Conservation (phyloP, 371 early-diverging fungal genomes). For the Amoeboaphelidium protococcarum region DNA sequence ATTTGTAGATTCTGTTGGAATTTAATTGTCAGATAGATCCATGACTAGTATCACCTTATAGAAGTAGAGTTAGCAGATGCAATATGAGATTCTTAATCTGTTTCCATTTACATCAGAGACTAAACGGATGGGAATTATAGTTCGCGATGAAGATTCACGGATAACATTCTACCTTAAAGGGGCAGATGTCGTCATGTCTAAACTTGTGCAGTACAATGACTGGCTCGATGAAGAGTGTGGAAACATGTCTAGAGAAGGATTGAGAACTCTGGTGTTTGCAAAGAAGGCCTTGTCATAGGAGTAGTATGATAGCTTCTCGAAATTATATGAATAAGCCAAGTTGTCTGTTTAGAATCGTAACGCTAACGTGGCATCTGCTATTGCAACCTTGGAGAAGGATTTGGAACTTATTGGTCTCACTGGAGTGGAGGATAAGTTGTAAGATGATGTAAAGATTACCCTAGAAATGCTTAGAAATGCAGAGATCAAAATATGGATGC, state of each 20-base stretch:
- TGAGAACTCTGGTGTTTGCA: constrained; percentile 91
- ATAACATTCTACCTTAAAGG: constrained; percentile 84
- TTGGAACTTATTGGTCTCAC: constrained; percentile 87
- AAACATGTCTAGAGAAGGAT: constrained; percentile 96
- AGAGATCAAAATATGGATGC: constrained; percentile 96
- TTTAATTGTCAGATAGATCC: constrained; percentile 50
- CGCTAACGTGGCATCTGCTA: constrained; percentile 29
- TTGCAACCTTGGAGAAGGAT: constrained; percentile 70
- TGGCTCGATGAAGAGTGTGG: constrained; percentile 96
- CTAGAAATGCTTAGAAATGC: constrained; percentile 84
- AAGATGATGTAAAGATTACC: constrained; percentile 78
- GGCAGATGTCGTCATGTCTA: constrained; percentile 88
- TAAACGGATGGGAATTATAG: constrained; percentile 97
- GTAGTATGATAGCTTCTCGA: constrained; percentile 34
- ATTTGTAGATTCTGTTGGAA: constrained; percentile 76
- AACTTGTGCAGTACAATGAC: constrained; percentile 76
- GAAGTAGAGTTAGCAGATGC: too few relatives aligned
- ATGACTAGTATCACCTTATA: constrained; percentile 36
- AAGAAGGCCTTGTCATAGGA: constrained; percentile 53
- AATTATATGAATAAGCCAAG: constrained; percentile 36
- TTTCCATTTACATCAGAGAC: constrained; percentile 95
- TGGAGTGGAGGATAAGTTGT: constrained; percentile 97
- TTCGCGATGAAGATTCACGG: constrained; percentile 54
- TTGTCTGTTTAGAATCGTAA: constrained; percentile 39
- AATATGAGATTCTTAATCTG: constrained; percentile 58